Base-by-base conservation (phyloP, 2,329 filamentous ascomycete genomes). In the Monascus ruber region DNA sequence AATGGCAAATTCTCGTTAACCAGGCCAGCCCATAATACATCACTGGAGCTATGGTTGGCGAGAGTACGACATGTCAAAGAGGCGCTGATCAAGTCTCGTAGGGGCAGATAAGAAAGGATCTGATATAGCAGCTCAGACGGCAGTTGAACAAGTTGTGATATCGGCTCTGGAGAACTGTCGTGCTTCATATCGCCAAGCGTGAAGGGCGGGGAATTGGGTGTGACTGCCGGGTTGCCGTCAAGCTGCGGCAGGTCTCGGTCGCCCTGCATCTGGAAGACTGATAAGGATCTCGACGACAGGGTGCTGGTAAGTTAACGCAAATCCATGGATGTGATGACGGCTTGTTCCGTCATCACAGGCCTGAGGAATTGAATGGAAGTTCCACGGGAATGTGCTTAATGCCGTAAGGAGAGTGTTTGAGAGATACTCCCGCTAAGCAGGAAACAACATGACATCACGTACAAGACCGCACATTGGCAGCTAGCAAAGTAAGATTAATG, bases 61-160 rank as follows among this genome's bases (percentile, higher is more conserved):
- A 94, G 65, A 4, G 60, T 54, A 24, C 66, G 77, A 58, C 80
- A 89, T 24, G 79, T 80, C 6, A 65, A 63, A 2, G 78, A 74
- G 8, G 80, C 57, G 1, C 64, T 59, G 25, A 70, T 70, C 7
- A 94, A 73, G 41, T 87, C 81, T 31, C 67, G 47, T 0, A 84
- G 73, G 0, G 73, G 62, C 4, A 94, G 71, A 52, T 76, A 78
- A 28, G 69, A 68, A 9, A 94, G 65, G 35, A 94, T 78, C n/a
- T 73, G 65, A 47, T 83, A 74, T 27, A 94, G 67, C 6, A 94
- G 69, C 58, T 95, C 88, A 8, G 76, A 61, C 0, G 88, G 88
- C 1, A 94, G 71, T 17, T 61, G 55, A 26, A 56, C 46, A 1
- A 65, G 37, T 11, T 34, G 1, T 17, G 17, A 17, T 17, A 17